A percentile compares a stretch with the other conserved stretches of the same genome.
phyloP scores from a whole-genome alignment of 352 stramenopile genomes.

The Globisporangium solare region DNA sequence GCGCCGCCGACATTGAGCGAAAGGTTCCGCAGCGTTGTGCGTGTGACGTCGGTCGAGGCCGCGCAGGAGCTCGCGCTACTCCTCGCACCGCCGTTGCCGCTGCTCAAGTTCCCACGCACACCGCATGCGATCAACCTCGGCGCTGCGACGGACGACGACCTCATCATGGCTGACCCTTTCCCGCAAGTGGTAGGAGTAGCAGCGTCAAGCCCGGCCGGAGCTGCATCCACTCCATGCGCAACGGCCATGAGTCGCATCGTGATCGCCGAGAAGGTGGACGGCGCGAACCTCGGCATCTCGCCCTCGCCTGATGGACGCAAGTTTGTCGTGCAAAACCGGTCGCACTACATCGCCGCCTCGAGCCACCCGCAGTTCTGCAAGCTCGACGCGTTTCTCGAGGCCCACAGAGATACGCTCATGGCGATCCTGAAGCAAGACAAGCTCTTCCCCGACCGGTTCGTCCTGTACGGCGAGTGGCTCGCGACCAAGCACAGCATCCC shows the following conservation, averaged over 20 bases:
- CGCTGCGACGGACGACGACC: conserved; percentile 50
- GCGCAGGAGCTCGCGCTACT: conserved; percentile 26
- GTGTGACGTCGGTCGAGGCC: conserved; percentile 45
- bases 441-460: conserved; percentile 60
- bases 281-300: conserved; percentile 80
- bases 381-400: conserved; percentile 53
- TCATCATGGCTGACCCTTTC: conserved; percentile 22
- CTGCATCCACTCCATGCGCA: no score
- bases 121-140: conserved; percentile 52
- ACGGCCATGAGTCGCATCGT: conserved; percentile 18
- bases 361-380: conserved; percentile 64
- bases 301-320: conserved; percentile 36
- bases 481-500: conserved; percentile 76
- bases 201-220: not conserved
- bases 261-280: conserved; percentile 83
- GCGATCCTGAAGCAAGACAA: conserved; percentile 40
- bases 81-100: conserved; percentile 30
- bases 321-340: conserved; percentile 74
- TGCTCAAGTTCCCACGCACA: conserved; percentile 63
- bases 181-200: conserved; percentile 2
- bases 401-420: conserved; percentile 33
- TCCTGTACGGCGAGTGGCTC: conserved; percentile 83
- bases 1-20: conserved; percentile 31
- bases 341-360: conserved; percentile 51
- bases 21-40: conserved; percentile 47